Conservation (phyloP, 1,139 yeast genomes). For the Candida neerlandica region DNA sequence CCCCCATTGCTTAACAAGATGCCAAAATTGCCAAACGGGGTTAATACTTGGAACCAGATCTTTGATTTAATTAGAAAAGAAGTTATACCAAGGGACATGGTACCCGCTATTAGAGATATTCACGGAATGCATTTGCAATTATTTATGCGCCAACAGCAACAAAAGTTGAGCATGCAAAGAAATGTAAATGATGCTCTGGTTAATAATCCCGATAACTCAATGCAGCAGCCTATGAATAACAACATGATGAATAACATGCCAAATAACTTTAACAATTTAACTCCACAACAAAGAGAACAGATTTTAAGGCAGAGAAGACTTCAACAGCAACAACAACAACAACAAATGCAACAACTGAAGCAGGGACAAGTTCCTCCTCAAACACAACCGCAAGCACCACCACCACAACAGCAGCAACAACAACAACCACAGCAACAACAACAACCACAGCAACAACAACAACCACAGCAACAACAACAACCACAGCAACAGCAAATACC, state of each 20-base stretch:
- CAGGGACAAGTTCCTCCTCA: slow-evolving; percentile 5
- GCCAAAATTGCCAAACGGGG: slow-evolving; percentile 81
- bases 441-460: slow-evolving; percentile 15
- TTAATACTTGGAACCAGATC: slow-evolving; percentile 81
- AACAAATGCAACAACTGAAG: background rate
- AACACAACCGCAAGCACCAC: slow-evolving; percentile 20
- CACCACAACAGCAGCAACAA: slow-evolving; percentile 17
- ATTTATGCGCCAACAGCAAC: slow-evolving; percentile 39
- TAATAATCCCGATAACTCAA: slow-evolving; percentile 8
- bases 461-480: slow-evolving; percentile 21
- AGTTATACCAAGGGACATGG: slow-evolving; percentile 54
- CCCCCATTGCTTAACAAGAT: slow-evolving; percentile 67
- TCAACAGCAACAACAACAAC: slow-evolving; percentile 19
- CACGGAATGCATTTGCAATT: slow-evolving; percentile 56
- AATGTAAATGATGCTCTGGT: slow-evolving; percentile 10
- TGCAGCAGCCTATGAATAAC: background rate
- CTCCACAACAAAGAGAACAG: slow-evolving; percentile 42
- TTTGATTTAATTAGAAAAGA: slow-evolving; percentile 68
- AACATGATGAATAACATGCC: slow-evolving; percentile 10
- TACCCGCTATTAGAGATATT: slow-evolving; percentile 60
- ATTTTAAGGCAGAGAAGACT: slow-evolving; percentile 30
- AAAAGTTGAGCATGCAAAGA: slow-evolving; percentile 21
- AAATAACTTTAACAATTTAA: slow-evolving; percentile 25
- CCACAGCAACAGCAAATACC: slow-evolving; percentile 16
- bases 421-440: slow-evolving; percentile 15